A percentile compares a stretch with the other conserved stretches of the same genome.
phyloP scores from a whole-genome alignment of 2,329 filamentous ascomycete genomes.

The Graphilbum ipis-grandicollis region DNA sequence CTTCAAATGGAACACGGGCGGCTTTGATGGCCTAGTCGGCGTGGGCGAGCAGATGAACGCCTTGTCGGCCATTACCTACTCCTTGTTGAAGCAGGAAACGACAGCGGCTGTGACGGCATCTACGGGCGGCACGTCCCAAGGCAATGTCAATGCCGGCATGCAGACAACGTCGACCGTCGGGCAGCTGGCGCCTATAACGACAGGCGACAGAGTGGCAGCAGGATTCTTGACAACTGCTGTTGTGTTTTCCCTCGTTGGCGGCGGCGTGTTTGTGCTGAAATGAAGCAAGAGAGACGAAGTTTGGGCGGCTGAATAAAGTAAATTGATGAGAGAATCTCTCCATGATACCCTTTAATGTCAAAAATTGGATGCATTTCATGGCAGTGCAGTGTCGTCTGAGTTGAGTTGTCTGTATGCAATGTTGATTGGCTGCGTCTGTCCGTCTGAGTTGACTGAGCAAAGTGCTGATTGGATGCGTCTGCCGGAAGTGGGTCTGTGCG shows the following conservation, averaged over 20 bases:
- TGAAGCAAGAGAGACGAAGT: conserved; percentile 8
- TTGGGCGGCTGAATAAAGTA: too few species aligned
- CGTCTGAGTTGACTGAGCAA: too few species aligned
- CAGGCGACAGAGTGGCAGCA: conserved; percentile 34
- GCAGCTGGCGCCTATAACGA: conserved; percentile 23
- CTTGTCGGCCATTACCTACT: conserved; percentile 44
- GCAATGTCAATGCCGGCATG: conserved; percentile 29
- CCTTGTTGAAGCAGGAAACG: conserved; percentile 26
- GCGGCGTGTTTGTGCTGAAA: conserved; percentile 30
- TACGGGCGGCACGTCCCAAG: conserved; percentile 41
- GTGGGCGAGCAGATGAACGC: conserved; percentile 57
- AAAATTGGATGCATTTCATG: too few species aligned
- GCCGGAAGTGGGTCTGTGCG: neutral
- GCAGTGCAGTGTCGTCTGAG: too few species aligned
- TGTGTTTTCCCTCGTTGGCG: conserved; percentile 28
- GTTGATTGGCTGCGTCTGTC: too few species aligned
- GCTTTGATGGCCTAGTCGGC: conserved; percentile 41
- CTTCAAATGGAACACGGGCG: conserved; percentile 40
- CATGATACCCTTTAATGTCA: too few species aligned
- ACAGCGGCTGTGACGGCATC: conserved; percentile 27
- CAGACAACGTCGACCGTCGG: conserved; percentile 7
- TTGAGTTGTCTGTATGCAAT: too few species aligned
- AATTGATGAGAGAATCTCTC: too few species aligned
- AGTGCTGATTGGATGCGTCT: too few species aligned
- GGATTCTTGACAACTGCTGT: conserved; percentile 36